Conservation (phyloP, 2,329 filamentous ascomycete species). For the Beauveria brongniartii region DNA sequence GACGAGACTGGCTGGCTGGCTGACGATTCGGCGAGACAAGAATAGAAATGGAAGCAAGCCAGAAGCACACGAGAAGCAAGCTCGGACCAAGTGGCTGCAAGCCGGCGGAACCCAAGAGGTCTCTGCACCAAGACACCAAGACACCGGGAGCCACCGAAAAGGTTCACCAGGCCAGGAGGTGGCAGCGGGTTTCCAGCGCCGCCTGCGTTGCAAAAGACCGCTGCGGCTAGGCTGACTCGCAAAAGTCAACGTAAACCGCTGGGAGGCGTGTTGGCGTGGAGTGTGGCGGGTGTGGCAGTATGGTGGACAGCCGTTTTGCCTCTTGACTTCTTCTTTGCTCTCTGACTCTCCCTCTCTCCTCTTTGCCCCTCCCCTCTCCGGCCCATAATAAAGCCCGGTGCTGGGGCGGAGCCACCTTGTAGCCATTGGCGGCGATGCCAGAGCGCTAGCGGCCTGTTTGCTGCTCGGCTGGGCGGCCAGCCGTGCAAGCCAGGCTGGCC, state of each 20-base stretch:
- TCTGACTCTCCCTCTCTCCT: not conserved
- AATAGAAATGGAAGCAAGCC: not conserved
- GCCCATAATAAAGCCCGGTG: not conserved
- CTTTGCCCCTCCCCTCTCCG: not conserved
- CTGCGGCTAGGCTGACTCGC: not conserved
- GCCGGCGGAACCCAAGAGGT: not conserved
- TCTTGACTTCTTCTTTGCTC: not conserved
- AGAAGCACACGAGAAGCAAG: constrained; percentile 6
- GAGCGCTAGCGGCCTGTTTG: not conserved
- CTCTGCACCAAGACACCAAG: not conserved
- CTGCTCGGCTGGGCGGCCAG: not conserved
- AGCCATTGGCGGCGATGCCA: not conserved
- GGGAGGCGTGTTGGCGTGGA: too few relatives aligned
- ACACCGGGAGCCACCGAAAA: not conserved
- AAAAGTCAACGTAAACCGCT: not conserved
- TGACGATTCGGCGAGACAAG: not conserved
- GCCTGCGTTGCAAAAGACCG: not conserved
- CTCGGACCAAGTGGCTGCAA: not conserved
- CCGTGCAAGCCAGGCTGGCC: not conserved
- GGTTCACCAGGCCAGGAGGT: not conserved
- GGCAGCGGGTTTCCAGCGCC: not conserved
- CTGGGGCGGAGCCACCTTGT: not conserved
- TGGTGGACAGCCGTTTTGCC: not conserved
- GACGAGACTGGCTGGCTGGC: not conserved
- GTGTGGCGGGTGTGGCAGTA: not conserved